A percentile compares a stretch with the other conserved stretches of the same genome.
Evolutionary conservation across 2,329 filamentous ascomycete species (phyloP).

Genomic region (Claviceps fusiformis): DNA sequence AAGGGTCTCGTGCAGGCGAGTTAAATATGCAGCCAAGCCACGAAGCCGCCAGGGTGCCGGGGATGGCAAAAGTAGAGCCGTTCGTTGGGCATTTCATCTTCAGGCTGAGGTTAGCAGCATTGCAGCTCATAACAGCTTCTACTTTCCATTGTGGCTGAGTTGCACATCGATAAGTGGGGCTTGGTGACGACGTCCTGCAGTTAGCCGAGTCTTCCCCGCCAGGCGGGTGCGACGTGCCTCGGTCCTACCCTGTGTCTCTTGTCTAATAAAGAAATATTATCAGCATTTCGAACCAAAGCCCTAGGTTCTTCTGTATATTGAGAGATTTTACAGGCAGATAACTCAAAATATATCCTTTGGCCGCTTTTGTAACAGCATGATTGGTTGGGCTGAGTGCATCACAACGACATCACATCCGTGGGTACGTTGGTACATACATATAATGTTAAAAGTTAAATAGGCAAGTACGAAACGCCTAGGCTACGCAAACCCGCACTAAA

Average conservation of each 20-base stretch:
- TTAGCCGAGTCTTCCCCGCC: background rate
- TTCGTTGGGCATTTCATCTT: background rate
- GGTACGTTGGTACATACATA: too few relatives aligned
- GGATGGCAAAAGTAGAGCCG: background rate
- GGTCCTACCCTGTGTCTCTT: background rate
- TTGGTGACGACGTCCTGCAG: background rate
- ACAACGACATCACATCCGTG: too few relatives aligned
- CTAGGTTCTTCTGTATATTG: too few relatives aligned
- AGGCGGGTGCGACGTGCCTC: background rate
- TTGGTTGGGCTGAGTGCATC: too few relatives aligned
- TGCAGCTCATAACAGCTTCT: background rate
- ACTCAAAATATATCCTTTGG: too few relatives aligned
- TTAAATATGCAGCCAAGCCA: background rate
- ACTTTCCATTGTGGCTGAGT: slow-evolving; percentile 1
- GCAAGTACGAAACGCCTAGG: too few relatives aligned
- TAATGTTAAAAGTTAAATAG: too few relatives aligned
- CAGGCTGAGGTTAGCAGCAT: background rate
- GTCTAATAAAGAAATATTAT: too few relatives aligned
- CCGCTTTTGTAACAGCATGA: too few relatives aligned
- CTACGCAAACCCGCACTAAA: too few relatives aligned
- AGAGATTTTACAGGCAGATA: too few relatives aligned
- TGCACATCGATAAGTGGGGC: slow-evolving; percentile 3
- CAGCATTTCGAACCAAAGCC: too few relatives aligned
- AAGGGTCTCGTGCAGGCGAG: background rate
- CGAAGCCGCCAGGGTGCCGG: background rate